These are phyloP conservation scores for Alternaria angustiovoidea DNA, from an alignment of 2,329 filamentous ascomycete species.

Conservation along the genomic window DNA sequence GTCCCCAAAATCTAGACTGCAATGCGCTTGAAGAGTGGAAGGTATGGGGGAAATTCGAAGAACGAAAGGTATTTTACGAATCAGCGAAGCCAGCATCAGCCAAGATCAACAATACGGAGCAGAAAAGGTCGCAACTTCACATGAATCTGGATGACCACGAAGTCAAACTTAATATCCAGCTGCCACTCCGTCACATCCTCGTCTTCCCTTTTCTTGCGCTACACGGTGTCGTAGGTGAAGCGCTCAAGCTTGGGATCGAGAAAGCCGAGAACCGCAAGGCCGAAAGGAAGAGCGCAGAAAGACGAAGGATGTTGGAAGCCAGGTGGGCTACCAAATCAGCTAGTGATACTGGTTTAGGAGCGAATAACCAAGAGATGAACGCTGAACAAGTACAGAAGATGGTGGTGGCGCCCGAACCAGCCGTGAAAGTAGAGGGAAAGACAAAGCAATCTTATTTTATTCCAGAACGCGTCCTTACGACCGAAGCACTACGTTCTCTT, in stretches of 20 bases:
- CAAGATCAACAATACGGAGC: background rate
- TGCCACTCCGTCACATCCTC: constrained; percentile 29
- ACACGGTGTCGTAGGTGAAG: constrained; percentile 21
- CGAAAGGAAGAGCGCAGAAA: background rate
- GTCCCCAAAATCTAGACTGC: constrained; percentile 30
- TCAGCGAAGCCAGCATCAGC: background rate
- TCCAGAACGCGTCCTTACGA: background rate
- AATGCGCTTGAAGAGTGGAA: constrained; percentile 31
- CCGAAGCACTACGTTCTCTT: background rate
- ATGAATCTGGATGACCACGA: constrained; percentile 15
- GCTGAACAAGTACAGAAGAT: background rate
- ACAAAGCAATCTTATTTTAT: background rate
- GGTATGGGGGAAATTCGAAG: constrained; percentile 18
- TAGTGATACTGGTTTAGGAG: background rate
- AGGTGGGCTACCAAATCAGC: background rate
- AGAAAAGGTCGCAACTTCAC: constrained; percentile 12
- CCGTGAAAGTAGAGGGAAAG: background rate
- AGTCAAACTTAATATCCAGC: constrained; percentile 13
- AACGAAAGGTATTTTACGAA: constrained; percentile 8
- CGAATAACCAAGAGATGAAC: background rate
- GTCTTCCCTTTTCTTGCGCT: constrained; percentile 32
- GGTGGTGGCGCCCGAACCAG: background rate
- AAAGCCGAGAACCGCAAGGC: constrained; percentile 19
- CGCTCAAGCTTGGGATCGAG: constrained; percentile 29
- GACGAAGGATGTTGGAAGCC: background rate